A percentile compares a stretch with the other conserved stretches of the same genome.
Evolutionary conservation across 83 land plant genomes (phyloP).

Genomic region (Picea abies): DNA sequence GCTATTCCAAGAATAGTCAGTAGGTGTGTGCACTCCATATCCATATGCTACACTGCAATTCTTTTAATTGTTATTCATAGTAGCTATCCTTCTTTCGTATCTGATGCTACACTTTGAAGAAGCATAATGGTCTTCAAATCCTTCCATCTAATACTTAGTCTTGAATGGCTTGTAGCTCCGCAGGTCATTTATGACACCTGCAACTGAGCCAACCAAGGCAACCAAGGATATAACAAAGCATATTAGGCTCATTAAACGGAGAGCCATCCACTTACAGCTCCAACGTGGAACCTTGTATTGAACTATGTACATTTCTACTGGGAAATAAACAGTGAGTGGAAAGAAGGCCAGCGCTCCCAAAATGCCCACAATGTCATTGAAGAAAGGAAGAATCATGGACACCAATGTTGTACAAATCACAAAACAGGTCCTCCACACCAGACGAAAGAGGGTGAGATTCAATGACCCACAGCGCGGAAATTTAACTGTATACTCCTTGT

Average conservation of each 20-base stretch:
- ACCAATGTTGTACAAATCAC: conserved; percentile 66
- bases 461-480: conserved; percentile 4
- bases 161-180: conserved; percentile 51
- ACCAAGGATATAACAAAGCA: conserved; percentile 60
- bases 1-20: too few relatives aligned
- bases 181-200: conserved; percentile 55
- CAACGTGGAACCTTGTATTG: conserved; percentile 55
- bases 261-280: conserved; percentile 58
- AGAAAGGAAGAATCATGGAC: conserved; percentile 74
- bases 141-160: conserved; percentile 24
- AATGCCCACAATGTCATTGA: conserved; percentile 70
- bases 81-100: too few relatives aligned
- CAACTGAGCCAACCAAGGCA: conserved; percentile 69
- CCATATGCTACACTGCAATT: too few relatives aligned
- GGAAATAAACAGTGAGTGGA: conserved; percentile 73
- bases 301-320: conserved; percentile 62
- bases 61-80: too few relatives aligned
- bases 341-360: conserved; percentile 74
- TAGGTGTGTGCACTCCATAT: too few relatives aligned
- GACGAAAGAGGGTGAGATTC: conserved; percentile 58
- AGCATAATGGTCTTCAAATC: too few relatives aligned
- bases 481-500: conserved; percentile 15
- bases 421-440: conserved; percentile 67
- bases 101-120: too few relatives aligned
- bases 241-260: conserved; percentile 45